A percentile compares a stretch with the other conserved stretches of the same genome.
Evolutionary conservation across 495 filamentous ascomycete genomes (phyloP).

Genomic region (Neurospora sp.): DNA sequence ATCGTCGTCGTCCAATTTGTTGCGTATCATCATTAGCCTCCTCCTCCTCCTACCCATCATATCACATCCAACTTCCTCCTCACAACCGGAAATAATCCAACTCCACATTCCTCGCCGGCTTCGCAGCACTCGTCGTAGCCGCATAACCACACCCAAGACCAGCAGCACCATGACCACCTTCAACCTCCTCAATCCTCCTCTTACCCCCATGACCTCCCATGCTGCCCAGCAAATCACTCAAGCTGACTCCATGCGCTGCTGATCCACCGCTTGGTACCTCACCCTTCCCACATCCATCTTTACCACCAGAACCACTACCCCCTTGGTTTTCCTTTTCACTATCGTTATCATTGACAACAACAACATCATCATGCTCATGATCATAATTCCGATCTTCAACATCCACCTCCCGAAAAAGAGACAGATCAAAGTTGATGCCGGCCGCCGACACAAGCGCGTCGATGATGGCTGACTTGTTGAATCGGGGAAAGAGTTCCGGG

Average conservation of each 20-base stretch:
- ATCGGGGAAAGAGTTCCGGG: neutral
- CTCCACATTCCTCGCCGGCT: conserved; percentile 11
- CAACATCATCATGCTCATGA: neutral
- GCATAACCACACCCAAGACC: conserved; percentile 1
- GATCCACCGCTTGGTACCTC: neutral
- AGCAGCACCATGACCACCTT: neutral
- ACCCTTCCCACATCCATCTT: neutral
- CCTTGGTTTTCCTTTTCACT: neutral
- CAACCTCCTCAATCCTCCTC: neutral
- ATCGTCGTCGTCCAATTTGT: neutral
- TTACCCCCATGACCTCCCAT: neutral
- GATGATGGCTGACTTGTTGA: neutral
- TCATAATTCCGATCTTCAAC: neutral
- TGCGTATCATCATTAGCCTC: neutral
- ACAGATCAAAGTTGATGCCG: neutral
- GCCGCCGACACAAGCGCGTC: neutral
- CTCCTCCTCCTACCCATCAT: neutral
- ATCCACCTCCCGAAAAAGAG: neutral
- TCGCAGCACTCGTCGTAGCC: neutral
- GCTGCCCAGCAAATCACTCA: neutral
- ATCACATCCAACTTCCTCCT: neutral
- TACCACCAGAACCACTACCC: neutral
- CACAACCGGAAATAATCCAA: conserved; percentile 19
- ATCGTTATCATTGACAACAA: neutral
- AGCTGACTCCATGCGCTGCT: neutral